Evolutionary conservation across 2,329 filamentous ascomycete genomes (phyloP).

Genomic region (Botrytis sinoallii): DNA sequence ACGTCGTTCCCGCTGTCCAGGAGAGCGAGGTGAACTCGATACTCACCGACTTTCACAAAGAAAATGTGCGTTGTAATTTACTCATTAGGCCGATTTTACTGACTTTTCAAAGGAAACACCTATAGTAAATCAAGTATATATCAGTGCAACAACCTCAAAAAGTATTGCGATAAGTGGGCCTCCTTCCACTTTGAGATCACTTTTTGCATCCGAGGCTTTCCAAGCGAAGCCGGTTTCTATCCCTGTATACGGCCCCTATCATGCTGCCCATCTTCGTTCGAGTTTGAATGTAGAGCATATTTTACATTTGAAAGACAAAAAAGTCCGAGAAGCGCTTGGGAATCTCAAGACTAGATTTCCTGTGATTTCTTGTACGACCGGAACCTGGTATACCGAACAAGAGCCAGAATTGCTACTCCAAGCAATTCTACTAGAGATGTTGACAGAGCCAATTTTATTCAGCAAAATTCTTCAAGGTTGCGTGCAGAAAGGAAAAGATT

Average conservation of each 20-base stretch:
- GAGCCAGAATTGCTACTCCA: slow-evolving; percentile 25
- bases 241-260: slow-evolving; percentile 33
- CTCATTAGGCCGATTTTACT: not conserved
- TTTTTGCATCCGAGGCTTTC: slow-evolving; percentile 15
- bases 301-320: slow-evolving; percentile 36
- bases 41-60: slow-evolving; percentile 56
- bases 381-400: slow-evolving; percentile 22
- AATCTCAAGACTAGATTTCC: slow-evolving; percentile 46
- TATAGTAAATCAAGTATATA: slow-evolving; percentile 41
- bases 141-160: slow-evolving; percentile 17
- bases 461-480: slow-evolving; percentile 49
- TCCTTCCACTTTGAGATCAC: slow-evolving; percentile 13
- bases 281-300: slow-evolving; percentile 28
- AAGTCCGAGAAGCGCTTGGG: slow-evolving; percentile 42
- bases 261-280: slow-evolving; percentile 36
- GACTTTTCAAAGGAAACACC: slow-evolving; percentile 38
- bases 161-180: slow-evolving; percentile 20
- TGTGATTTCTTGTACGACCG: slow-evolving; percentile 49
- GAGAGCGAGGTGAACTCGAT: slow-evolving; percentile 50
- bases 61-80: slow-evolving; percentile 43
- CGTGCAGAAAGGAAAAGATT: slow-evolving; percentile 43
- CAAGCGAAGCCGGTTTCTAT: slow-evolving; percentile 22
- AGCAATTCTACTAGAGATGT: slow-evolving; percentile 44
- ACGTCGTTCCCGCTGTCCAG: slow-evolving; percentile 56
- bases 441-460: slow-evolving; percentile 50